Evolutionary conservation across 163 green algal genomes (phyloP).

Genomic region (Scenedesmus sp.): DNA sequence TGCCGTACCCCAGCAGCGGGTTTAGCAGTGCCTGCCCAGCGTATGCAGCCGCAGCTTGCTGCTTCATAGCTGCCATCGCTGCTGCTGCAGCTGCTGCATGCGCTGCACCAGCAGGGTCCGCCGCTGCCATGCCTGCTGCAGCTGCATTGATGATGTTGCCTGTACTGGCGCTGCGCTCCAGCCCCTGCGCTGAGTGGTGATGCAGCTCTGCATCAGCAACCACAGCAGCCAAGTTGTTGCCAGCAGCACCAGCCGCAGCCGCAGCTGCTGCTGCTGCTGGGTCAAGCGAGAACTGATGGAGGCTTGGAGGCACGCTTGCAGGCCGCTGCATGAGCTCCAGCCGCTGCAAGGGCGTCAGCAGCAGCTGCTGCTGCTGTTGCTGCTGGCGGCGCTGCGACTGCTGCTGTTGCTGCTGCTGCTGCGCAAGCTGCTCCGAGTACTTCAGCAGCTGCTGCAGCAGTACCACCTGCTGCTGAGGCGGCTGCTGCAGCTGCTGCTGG

Average conservation of each 20-base stretch:
- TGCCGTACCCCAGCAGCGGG: neutral
- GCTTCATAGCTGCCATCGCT: neutral
- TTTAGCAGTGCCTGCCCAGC: conserved; percentile 3
- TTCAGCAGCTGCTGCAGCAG: conserved; percentile 4
- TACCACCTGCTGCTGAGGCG: neutral
- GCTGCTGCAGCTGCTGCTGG: conserved; percentile 32
- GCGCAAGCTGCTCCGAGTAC: conserved; percentile 20
- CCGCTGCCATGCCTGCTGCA: neutral
- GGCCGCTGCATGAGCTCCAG: neutral
- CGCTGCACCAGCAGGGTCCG: neutral
- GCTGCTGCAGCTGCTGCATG: conserved; percentile 34
- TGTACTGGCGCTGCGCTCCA: conserved; percentile 25
- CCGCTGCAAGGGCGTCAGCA: neutral
- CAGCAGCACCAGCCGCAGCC: neutral
- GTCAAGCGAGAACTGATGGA: neutral
- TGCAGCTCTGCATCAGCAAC: neutral
- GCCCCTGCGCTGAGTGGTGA: neutral
- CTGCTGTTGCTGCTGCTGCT: conserved; percentile 35
- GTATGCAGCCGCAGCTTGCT: conserved; percentile 39
- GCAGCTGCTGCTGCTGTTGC: neutral
- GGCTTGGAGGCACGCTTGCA: neutral
- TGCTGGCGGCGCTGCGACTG: neutral
- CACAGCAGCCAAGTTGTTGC: neutral
- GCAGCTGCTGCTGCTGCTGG: neutral
- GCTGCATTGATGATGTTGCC: neutral